These are phyloP conservation scores for Colletotrichum coccodes DNA, from an alignment of 2,329 filamentous ascomycete species.

Conservation along the genomic window DNA sequence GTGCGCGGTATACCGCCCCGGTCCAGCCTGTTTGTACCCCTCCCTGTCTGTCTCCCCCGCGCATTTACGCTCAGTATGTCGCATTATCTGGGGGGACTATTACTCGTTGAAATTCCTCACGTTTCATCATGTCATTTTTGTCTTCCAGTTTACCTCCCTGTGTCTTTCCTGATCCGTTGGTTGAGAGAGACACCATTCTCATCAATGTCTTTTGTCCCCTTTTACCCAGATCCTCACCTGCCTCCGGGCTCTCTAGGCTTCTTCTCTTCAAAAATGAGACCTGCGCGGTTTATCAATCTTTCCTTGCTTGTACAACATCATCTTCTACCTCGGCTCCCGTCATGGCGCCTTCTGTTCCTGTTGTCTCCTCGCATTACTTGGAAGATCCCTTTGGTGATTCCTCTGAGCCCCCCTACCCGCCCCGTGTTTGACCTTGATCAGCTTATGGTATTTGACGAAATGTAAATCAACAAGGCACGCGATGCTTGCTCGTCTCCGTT, in stretches of 20 bases:
- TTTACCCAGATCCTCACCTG: no score
- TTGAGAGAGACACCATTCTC: no score
- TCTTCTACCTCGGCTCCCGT: neutral
- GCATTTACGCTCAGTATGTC: slow-evolving; percentile 12
- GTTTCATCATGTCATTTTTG: neutral
- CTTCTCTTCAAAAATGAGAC: no score
- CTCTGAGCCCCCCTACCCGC: neutral
- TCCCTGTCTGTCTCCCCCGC: neutral
- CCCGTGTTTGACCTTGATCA: slow-evolving; percentile 4
- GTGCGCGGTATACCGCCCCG: neutral
- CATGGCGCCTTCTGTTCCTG: neutral
- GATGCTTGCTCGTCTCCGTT: neutral
- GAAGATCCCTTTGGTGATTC: neutral
- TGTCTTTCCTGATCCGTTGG: no score
- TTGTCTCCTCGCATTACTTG: neutral
- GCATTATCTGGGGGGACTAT: neutral
- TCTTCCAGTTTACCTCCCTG: no score
- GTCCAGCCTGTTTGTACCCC: neutral
- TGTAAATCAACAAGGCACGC: neutral
- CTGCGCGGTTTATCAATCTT: no score
- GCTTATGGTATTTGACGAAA: slow-evolving; percentile 7
- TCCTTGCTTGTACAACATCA: neutral
- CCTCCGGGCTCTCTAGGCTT: no score
- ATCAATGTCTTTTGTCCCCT: no score
- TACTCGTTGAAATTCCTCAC: neutral